These are phyloP conservation scores for Naegleria gruberi DNA, from an alignment of 208 protist species.

Conservation along the genomic window DNA sequence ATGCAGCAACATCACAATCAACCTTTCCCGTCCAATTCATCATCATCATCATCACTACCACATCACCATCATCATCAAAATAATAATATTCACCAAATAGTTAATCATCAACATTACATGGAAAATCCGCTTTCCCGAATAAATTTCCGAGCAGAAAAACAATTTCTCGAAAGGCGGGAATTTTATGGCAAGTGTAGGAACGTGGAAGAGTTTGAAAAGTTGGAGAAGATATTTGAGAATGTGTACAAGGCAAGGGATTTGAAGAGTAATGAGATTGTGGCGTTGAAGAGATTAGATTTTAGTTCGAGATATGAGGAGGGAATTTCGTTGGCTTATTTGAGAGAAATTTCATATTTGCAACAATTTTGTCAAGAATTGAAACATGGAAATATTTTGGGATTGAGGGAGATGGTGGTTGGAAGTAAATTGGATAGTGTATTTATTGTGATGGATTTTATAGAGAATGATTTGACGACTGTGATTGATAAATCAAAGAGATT, in stretches of 20 bases:
- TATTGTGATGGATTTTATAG: no score
- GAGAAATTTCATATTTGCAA: conserved; percentile 36
- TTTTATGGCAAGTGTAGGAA: no score
- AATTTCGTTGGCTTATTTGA: conserved; percentile 33
- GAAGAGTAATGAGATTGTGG: background rate
- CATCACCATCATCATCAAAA: no score
- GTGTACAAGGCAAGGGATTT: background rate
- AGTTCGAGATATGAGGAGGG: conserved; percentile 28
- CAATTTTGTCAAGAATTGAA: conserved; percentile 29
- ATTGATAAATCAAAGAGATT: conserved; percentile 16
- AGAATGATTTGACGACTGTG: conserved; percentile 26
- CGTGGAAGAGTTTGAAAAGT: background rate
- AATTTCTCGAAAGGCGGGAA: no score
- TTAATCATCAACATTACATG: no score
- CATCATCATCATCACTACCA: no score
- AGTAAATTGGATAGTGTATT: background rate
- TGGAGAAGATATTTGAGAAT: background rate
- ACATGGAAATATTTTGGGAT: conserved; percentile 46
- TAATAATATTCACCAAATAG: no score
- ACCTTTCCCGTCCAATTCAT: no score
- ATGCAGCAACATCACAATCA: no score
- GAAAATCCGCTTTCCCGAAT: no score
- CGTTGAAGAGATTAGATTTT: conserved; percentile 38
- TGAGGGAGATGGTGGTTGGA: conserved; percentile 43
- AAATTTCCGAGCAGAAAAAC: no score